Conservation (phyloP, 352 stramenopile genomes). For the Aphanomyces cochlioides region DNA sequence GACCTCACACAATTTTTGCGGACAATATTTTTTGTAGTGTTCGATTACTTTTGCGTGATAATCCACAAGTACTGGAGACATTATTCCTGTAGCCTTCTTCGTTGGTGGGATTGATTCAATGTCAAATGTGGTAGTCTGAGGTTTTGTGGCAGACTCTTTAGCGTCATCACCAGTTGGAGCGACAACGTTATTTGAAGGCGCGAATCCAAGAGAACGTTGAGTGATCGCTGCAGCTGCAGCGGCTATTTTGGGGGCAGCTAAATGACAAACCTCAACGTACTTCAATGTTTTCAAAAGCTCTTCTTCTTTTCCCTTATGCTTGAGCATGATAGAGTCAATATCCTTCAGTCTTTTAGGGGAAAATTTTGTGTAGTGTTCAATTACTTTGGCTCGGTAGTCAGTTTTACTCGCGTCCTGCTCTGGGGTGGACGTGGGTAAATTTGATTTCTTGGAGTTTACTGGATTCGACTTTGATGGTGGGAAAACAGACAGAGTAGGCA, state of each 20-base stretch:
- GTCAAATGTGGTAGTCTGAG: background rate
- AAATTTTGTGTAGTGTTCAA: constrained; percentile 1
- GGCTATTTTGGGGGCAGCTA: background rate
- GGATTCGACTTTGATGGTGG: background rate
- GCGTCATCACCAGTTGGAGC: background rate
- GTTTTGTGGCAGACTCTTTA: no score
- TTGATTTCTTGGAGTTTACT: background rate
- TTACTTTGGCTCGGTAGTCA: background rate
- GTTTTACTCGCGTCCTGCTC: background rate
- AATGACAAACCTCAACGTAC: background rate
- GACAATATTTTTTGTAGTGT: background rate
- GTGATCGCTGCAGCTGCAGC: background rate
- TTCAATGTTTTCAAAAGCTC: background rate
- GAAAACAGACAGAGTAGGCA: background rate
- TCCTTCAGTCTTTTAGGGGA: background rate
- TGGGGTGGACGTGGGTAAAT: no score
- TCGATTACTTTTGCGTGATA: background rate
- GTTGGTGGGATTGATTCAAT: background rate
- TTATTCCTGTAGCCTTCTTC: no score
- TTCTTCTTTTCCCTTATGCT: background rate
- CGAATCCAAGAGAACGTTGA: no score
- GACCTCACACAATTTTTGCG: background rate
- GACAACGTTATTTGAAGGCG: background rate
- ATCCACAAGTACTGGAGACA: background rate
- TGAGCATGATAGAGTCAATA: background rate